Conservation (phyloP, 768 basidiomycete genomes). For the Termitomyces sp. region DNA sequence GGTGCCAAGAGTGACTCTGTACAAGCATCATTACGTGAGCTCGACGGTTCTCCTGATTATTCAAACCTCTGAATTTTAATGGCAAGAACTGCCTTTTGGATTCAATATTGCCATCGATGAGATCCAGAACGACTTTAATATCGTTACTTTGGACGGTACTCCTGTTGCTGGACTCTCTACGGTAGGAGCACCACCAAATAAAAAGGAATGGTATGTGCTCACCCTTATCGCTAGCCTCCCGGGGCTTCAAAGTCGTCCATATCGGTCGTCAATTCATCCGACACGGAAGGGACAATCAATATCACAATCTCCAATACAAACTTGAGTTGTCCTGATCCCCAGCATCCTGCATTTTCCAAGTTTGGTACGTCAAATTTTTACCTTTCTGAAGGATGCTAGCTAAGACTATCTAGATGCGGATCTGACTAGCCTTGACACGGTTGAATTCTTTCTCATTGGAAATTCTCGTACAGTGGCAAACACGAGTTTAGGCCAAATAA, state of each 20-base stretch:
- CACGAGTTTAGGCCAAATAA: conserved; percentile 60
- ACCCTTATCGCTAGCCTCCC: conserved; percentile 38
- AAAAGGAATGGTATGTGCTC: not conserved
- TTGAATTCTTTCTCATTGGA: conserved; percentile 57
- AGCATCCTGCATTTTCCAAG: conserved; percentile 49
- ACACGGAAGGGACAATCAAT: conserved; percentile 62
- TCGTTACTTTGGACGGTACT: conserved; percentile 44
- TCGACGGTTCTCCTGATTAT: not conserved
- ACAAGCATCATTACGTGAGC: conserved; percentile 52
- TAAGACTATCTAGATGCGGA: conserved; percentile 39
- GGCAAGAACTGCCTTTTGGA: conserved; percentile 65
- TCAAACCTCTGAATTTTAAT: conserved; percentile 3
- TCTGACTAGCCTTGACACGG: conserved; percentile 46
- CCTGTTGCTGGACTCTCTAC: conserved; percentile 59
- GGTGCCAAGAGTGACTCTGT: conserved; percentile 55
- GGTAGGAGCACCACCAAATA: conserved; percentile 24
- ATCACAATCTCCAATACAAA: conserved; percentile 57
- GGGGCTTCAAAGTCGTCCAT: conserved; percentile 64
- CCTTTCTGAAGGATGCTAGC: conserved; percentile 1
- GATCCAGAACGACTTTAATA: conserved; percentile 64
- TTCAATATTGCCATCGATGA: conserved; percentile 55
- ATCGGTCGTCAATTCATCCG: conserved; percentile 42
- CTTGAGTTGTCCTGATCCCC: conserved; percentile 42
- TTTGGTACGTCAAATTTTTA: conserved; percentile 46
- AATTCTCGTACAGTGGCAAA: conserved; percentile 58